Percentiles rank a stretch among this genome's conserved stretches.
phyloP scores from a whole-genome alignment of 2,329 filamentous ascomycete species.

The Ophiostoma sp. region DNA sequence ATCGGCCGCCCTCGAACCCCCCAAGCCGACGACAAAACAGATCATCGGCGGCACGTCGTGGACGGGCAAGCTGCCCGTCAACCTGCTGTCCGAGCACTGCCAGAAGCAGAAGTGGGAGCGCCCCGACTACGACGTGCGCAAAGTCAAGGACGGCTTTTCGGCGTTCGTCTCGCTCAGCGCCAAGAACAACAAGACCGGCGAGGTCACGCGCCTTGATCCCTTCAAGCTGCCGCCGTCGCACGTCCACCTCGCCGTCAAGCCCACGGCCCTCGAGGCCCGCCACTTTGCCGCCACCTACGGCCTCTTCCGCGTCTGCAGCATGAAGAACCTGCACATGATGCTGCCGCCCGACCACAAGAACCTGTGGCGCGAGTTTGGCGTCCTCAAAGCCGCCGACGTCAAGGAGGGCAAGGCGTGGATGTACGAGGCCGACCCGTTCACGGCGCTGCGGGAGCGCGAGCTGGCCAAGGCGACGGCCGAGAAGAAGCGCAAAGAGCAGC shows the following conservation, averaged over 20 bases:
- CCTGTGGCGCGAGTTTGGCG: slow-evolving; percentile 86
- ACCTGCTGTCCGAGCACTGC: slow-evolving; percentile 87
- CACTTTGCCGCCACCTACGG: slow-evolving; percentile 92
- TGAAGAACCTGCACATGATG: slow-evolving; percentile 93
- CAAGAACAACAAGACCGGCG: slow-evolving; percentile 75
- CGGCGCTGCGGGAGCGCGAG: slow-evolving; percentile 70
- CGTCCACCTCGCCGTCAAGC: slow-evolving; percentile 67
- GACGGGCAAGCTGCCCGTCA: slow-evolving; percentile 95
- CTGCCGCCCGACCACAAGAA: slow-evolving; percentile 84
- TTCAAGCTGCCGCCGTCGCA: slow-evolving; percentile 75
- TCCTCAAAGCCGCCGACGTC: slow-evolving; percentile 73
- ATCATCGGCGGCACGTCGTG: slow-evolving; percentile 91
- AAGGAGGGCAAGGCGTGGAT: slow-evolving; percentile 78
- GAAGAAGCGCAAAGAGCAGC: slow-evolving; percentile 70
- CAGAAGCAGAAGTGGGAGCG: slow-evolving; percentile 95
- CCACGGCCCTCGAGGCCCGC: slow-evolving; percentile 80
- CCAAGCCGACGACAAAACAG: slow-evolving; percentile 64
- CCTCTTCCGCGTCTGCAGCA: slow-evolving; percentile 85
- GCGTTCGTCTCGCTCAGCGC: slow-evolving; percentile 74
- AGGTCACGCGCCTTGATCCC: slow-evolving; percentile 67
- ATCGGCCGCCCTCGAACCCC: slow-evolving; percentile 35
- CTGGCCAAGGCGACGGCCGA: slow-evolving; percentile 68
- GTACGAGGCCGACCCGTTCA: slow-evolving; percentile 94
- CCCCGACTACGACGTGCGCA: slow-evolving; percentile 81
- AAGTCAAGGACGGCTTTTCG: slow-evolving; percentile 67